These are phyloP conservation scores for Viola odorata DNA, from an alignment of 345 rosid species.

Conservation along the genomic window DNA sequence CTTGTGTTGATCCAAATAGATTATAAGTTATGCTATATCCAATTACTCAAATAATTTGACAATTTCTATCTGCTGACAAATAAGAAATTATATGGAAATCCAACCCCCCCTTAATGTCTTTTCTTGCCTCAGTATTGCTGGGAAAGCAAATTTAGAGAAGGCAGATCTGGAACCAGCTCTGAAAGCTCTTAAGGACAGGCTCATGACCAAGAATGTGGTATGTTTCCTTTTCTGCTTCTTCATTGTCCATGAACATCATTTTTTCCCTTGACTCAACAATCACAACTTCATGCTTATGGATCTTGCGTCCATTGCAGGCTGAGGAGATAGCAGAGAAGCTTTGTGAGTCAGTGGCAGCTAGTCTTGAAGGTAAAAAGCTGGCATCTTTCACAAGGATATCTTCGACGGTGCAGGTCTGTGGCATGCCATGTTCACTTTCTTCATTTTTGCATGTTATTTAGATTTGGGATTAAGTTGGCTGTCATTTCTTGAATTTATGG, in stretches of 20 bases:
- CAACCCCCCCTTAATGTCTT: background rate
- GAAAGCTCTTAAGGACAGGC: slow-evolving; percentile 93
- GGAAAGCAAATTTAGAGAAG: slow-evolving; percentile 93
- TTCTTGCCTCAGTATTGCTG: slow-evolving; percentile 69
- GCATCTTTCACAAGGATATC: slow-evolving; percentile 96
- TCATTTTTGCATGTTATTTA: background rate
- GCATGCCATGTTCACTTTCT: background rate
- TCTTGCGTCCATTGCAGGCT: slow-evolving; percentile 46
- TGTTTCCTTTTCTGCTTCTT: slow-evolving; percentile 12
- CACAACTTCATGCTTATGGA: slow-evolving; percentile 4
- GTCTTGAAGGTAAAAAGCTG: slow-evolving; percentile 96
- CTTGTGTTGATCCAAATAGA: too few species aligned
- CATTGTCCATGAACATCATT: too few species aligned
- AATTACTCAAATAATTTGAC: too few species aligned
- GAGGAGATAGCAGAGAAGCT: slow-evolving; percentile 99
- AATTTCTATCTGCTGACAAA: too few species aligned
- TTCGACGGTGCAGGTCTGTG: slow-evolving; percentile 85
- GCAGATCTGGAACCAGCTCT: slow-evolving; percentile 88
- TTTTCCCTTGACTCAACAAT: background rate
- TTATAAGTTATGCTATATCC: too few species aligned
- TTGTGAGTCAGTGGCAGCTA: slow-evolving; percentile 91
- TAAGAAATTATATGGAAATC: too few species aligned
- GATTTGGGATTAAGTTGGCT: background rate
- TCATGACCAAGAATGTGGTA: slow-evolving; percentile 99
- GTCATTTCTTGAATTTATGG: slow-evolving; percentile 6